Base-by-base conservation (phyloP, 805 yeast species). In the Candida boleticola region DNA sequence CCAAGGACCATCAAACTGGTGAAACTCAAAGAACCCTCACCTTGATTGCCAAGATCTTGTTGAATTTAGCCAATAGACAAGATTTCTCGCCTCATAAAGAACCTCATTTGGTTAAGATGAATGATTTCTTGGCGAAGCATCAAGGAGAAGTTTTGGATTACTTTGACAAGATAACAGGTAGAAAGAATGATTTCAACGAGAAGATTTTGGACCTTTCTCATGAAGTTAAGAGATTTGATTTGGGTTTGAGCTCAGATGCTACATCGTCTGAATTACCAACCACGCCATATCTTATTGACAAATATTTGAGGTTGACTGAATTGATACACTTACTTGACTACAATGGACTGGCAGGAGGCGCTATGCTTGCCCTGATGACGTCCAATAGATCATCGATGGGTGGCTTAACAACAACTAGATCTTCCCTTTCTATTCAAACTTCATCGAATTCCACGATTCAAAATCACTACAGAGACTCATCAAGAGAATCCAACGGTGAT, bases 21-120 rank as follows among this genome's bases (percentile, higher is more conserved):
- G 71, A 72, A 9, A 72, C 82, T 1, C 90, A 89, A 49, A 72
- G 96, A 45, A 85, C 96, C 0, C 63, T 92, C 36, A 89, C 96
- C 0, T 63, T 90, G 18, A 70, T 90, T 4, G 89, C 97, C 7
- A 92, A 92, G 57, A 73, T 83, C 4, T 58, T 92, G 26, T 74
- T 90, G 60, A 85, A 85, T 22, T 74, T 92, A 45, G 88, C 96
- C 2, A 92, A 85, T 49, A 64, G 95, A 36, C 79, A 83, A 18
- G 62, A 63, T 37, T 89, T 93, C 61, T 66, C 66, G n/a, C 84
- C 87, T 6, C 80, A 82, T 36, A 92, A 90, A 54, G 98, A 92
- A 54, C 89, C 93, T 0, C 88, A 83, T 71, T 68, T 92, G 63
- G 68, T 76, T 16, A 69, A 66, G 26, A 74, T 92, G 79, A 92